Evolutionary conservation across 352 stramenopile species (phyloP), one percentile per base, ranked within the genome.

Genomic region (Phytopythium kandeliae): DNA sequence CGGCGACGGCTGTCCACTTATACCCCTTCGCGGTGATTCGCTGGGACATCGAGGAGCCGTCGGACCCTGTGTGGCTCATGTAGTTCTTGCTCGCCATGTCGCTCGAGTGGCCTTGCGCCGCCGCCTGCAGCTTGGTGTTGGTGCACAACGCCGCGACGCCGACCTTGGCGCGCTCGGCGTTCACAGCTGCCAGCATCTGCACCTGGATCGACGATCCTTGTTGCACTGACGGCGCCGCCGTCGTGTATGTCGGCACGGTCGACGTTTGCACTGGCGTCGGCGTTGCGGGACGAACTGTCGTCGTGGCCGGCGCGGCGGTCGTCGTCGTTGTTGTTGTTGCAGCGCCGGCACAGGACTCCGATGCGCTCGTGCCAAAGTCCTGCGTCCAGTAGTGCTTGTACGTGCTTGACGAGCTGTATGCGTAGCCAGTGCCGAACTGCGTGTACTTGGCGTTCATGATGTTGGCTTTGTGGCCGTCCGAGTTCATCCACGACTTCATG

Each of bases 321-420:
- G 28, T 9, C 4, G 38, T 9, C 19, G 38, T 19, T 4, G 38
- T 45, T 4, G 28, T 9, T 4, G 38, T 9, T 13, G 38, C 19
- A 6, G 38, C 25, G 4, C 38, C 38, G 15, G 9, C 45, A 13
- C 68, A 78, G 19, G 38, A 40, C 7, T 78, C 62, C 1, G 42
- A 55, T 1, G 50, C 58, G 26, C 66, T 62, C 0, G 48, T 30
- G 22, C 62, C 70, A 37, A 86, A 86, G 58, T 75, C 63, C 52
- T 86, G 75, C 24, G 70, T 82, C 75, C 75, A 86, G 63, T 79
- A 83, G 48, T 68, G 44, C 46, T 75, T 74, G 62, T 70, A 76
- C 30, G 55, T 64, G 15, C 54, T 63, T 10, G 37, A 50, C 17
- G 60, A 22, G 17, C 30, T 65, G 59, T 67, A 71, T 17, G 62